Conservation (phyloP, 139 green algal species). For the Mychonastes homosphaera region DNA sequence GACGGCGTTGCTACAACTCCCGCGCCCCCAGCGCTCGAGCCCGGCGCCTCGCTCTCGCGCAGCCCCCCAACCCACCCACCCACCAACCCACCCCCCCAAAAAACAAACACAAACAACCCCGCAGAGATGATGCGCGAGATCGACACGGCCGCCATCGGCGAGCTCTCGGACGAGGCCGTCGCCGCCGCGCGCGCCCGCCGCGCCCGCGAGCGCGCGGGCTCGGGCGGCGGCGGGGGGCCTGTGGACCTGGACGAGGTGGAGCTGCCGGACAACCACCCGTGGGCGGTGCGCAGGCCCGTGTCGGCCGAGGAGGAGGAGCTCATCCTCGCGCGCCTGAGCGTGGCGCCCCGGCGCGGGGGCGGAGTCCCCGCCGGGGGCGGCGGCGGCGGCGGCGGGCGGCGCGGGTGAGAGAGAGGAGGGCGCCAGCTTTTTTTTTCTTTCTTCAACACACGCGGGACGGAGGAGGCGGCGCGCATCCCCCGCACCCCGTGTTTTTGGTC, state of each 20-base stretch:
- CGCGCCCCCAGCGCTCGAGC: neutral
- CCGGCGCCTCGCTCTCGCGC: neutral
- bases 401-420: neutral
- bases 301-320: constrained; percentile 8
- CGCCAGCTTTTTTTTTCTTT: too few species aligned
- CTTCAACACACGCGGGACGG: too few species aligned
- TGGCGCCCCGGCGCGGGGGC: too few species aligned
- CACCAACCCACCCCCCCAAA: too few species aligned
- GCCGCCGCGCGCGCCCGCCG: constrained; percentile 44
- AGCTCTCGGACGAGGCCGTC: constrained; percentile 53
- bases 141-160: constrained; percentile 49
- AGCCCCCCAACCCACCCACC: too few species aligned
- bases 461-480: too few species aligned
- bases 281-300: constrained; percentile 53
- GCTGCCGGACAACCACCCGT: constrained; percentile 75
- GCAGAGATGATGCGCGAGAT: constrained; percentile 52
- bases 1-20: neutral
- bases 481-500: too few species aligned
- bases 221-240: constrained; percentile 15
- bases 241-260: constrained; percentile 56
- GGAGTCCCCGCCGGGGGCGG: neutral
- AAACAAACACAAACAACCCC: too few species aligned
- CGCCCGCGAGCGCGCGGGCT: constrained; percentile 23
- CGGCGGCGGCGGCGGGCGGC: neutral
- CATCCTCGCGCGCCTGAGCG: constrained; percentile 8